Evolutionary conservation across 768 basidiomycete genomes (phyloP), one percentile per base, ranked within the genome.

Genomic region (Bullera alba): DNA sequence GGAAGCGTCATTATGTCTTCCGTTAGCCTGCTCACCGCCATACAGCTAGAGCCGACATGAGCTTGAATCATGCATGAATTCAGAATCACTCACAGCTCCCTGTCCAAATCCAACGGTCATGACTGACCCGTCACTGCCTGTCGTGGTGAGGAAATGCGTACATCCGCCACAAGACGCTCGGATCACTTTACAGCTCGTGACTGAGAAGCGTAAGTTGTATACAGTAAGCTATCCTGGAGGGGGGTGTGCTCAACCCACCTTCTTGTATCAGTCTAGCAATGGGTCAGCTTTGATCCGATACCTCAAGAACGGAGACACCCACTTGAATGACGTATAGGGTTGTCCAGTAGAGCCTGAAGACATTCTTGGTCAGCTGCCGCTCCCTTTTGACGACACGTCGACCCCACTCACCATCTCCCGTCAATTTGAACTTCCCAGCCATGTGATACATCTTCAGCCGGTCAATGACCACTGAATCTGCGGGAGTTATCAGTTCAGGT

Each of bases 391-490:
- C 14, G 51, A 21, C n/a, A n/a, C 42, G 19, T 30, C 37, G 26
- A 38, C n/a, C n/a, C n/a, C n/a, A 50, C 59, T 37, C 60, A 81
- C 90, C 92, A 72, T 95, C 92, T 10, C 92, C 92, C 5, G 88
- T 90, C 57, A 83, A 87, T 73, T 96, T 96, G 87, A 87, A 97
- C 81, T 90, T 70, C 14, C 73, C 74, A 34, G 64, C 62, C 36
- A 74, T 64, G 60, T 44, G 50, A 44, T 63, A 63, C 68, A 61
- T 58, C 80, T 84, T 77, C 85, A 90, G 30, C 84, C 86, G 36
- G 84, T 85, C 82, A 85, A 86, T 79, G 79, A 91, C 63, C 12
- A 72, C 56, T 15, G 65, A 70, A 42, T 54, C 67, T 69, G 42
- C n/a, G n/a, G 7, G 5, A 6, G 4, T 30, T 26, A 42, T 54